A percentile compares a stretch with the other conserved stretches of the same genome.
Evolutionary conservation across 192 early-diverging fungal species (phyloP).

Genomic region (Rhizophlyctis rosea): DNA sequence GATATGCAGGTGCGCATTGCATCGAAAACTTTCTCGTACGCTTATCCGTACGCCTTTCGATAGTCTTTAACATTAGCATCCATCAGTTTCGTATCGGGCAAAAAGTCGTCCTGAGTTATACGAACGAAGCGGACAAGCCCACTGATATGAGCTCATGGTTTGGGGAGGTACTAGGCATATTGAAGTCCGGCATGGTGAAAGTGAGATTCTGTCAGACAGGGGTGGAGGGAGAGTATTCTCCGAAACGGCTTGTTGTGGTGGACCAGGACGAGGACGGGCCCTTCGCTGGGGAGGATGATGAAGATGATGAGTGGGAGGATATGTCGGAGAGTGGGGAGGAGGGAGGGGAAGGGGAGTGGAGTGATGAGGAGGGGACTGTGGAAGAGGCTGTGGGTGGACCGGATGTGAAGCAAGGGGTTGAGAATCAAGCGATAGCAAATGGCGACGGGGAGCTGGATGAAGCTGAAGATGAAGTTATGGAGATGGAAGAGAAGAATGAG

Average conservation of each 20-base stretch:
- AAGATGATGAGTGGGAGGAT: constrained; percentile 19
- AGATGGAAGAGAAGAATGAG: constrained; percentile 30
- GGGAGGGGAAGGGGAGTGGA: constrained; percentile 17
- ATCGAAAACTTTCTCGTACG: background rate
- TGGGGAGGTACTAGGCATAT: constrained; percentile 43
- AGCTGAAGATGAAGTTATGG: constrained; percentile 27
- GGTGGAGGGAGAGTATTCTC: constrained; percentile 29
- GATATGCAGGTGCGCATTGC: background rate
- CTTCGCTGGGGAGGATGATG: constrained; percentile 37
- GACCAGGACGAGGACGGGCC: constrained; percentile 43
- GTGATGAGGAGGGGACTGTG: constrained; percentile 20
- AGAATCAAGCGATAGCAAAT: background rate
- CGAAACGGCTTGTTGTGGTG: constrained; percentile 1
- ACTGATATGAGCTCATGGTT: constrained; percentile 36
- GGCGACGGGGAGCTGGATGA: constrained; percentile 8
- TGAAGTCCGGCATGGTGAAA: constrained; percentile 26
- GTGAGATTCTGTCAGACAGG: constrained; percentile 41
- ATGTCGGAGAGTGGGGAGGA: constrained; percentile 21
- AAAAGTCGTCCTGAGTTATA: constrained; percentile 8
- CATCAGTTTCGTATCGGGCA: constrained; percentile 19
- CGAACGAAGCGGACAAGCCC: background rate
- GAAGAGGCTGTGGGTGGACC: background rate
- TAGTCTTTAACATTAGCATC: too few relatives aligned
- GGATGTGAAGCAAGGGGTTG: background rate
- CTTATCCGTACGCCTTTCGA: too few relatives aligned